Evolutionary conservation across 345 rosid genomes (phyloP), one percentile per base, ranked within the genome.

Genomic region (Bretschneidera sinensis): DNA sequence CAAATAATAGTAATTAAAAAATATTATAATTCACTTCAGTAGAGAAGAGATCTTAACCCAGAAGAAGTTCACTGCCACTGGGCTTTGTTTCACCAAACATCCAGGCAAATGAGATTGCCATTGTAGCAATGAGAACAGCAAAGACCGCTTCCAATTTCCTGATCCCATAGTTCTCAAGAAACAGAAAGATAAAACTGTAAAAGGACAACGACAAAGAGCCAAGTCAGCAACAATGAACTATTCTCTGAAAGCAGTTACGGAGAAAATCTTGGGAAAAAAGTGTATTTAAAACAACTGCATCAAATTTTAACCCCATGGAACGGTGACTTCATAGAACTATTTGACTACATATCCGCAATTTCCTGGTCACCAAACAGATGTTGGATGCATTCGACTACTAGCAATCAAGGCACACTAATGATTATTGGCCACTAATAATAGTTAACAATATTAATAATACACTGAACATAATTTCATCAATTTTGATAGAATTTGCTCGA

Each of bases 1-100:
- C 6, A 39, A 39, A 39, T 5, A 13, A 14, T 4, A 39, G 10
- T 14, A 4, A 39, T 39, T 5, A 13, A 39, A 5, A 39, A 39
- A 39, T n/a, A n/a, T n/a, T n/a, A 9, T 39, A 39, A 11, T 14
- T 39, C 45, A 39, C 10, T 39, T 39, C 45, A 39, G 45, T 31
- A 31, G 9, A 22, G 17, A 34, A 18, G 4, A 17, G 20, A 17
- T 35, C 17, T 78, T 68, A 71, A 89, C 98, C 98, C 64, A 85
- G 65, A 73, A 87, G 73, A 67, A 92, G 94, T 58, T 92, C 91
- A 19, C 58, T 69, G 74, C 88, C 91, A 72, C 71, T 78, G 8
- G 98, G 98, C 71, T 87, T 85, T n/a, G 97, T 65, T 43, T 87
- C 88, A 60, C 78, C 97, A 67, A 92, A 92, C 98, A 92, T 89